Base-by-base conservation (phyloP, 768 basidiomycete species). In the Tricholoma hemisulphureum region DNA sequence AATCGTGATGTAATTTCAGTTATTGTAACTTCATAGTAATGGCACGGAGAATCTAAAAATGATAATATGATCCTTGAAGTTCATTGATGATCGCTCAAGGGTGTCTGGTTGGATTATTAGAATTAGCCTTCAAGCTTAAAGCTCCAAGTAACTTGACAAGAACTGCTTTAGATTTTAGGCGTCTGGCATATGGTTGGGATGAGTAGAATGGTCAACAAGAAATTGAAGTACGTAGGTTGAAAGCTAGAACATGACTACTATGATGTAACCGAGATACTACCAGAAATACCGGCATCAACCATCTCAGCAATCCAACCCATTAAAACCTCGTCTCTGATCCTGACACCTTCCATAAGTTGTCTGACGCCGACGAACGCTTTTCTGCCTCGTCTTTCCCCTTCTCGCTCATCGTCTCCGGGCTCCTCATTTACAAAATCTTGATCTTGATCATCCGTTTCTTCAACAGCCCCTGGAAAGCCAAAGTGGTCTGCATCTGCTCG, bases 401-500 rank as follows among this genome's bases (percentile, higher is more conserved):
- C 89, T 53, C 69, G 74, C 58, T 87, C 88, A 31, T 73, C 75
- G 69, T 79, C 63, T 77, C 82, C 60, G 62, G 76, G 60, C 76
- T 71, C 66, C 78, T 76, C 58, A 76, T 85, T 72, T 73, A 79
- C 56, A 53, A 71, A 57, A 72, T 85, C 67, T 56, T 71, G 58
- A 51, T 84, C 83, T 55, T 81, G 80, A 16, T 88, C 91, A n/a
- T 85, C 88, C n/a, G 82, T 80, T 20, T 89, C 91, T 59, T 92
- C 89, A 34, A 91, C 75, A 20, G 91, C 54, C 0, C 89, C 93
- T 5, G 95, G 95, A 70, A 96, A 92, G 0, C 94, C 94, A 70
- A 95, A 96, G 61, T 91, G 89, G 57, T 95, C 92, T 20, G 83
- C 88, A 66, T 91, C 88, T 2, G 80, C 86, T 24, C 89, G 80